Conservation (phyloP, 306 rosid species). For the Fagus sylvatica region DNA sequence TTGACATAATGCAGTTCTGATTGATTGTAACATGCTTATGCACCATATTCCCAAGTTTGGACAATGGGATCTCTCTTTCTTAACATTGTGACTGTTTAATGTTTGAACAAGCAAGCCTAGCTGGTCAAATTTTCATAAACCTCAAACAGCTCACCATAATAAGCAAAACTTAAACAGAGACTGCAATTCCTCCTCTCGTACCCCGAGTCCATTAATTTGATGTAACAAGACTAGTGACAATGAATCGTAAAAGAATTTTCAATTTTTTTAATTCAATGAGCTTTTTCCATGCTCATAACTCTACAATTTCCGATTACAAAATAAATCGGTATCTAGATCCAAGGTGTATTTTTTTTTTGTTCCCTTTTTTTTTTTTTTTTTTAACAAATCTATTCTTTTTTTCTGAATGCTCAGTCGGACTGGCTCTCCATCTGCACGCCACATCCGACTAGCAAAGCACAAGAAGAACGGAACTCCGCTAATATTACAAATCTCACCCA, state of each 20-base stretch:
- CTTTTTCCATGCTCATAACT: conserved; percentile 60
- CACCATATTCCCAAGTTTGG: background rate
- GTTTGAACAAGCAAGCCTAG: background rate
- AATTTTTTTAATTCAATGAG: conserved; percentile 55
- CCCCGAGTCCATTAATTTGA: background rate
- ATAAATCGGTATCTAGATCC: conserved; percentile 62
- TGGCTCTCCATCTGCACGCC: conserved; percentile 33
- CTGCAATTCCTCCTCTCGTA: background rate
- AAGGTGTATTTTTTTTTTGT: conserved; percentile 39
- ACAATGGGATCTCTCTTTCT: background rate
- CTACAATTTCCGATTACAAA: conserved; percentile 84
- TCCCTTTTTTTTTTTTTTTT: background rate
- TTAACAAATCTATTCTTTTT: conserved; percentile 48
- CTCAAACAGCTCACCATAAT: background rate
- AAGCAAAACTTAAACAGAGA: background rate
- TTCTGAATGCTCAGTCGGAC: conserved; percentile 46
- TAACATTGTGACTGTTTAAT: background rate
- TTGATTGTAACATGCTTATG: background rate
- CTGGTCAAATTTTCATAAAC: background rate
- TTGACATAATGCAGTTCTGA: too few relatives aligned
- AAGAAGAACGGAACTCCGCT: conserved; percentile 64
- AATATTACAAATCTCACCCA: conserved; percentile 79
- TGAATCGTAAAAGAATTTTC: conserved; percentile 56
- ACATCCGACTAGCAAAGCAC: conserved; percentile 58
- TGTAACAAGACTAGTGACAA: conserved; percentile 10